Percentiles rank a stretch among this genome's conserved stretches.
These are phyloP conservation scores for Eutypa lata DNA, from an alignment of 2,329 filamentous ascomycete genomes.

Conservation along the genomic window DNA sequence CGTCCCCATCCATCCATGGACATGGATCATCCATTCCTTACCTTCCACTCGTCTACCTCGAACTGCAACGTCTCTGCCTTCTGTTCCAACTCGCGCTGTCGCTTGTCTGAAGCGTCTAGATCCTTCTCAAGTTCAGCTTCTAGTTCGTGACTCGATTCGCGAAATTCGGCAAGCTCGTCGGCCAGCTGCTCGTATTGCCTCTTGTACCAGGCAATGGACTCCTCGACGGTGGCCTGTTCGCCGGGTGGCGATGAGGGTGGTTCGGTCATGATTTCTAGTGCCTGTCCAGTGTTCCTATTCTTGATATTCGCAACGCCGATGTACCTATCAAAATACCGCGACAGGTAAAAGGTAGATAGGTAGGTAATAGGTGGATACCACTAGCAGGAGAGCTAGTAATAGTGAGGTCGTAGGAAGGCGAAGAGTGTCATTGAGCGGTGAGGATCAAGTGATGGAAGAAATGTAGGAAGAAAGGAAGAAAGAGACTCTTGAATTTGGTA, in stretches of 20 bases:
- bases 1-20: background rate
- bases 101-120: conserved; percentile 90
- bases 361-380: background rate
- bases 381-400: background rate
- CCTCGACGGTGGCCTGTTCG: conserved; percentile 57
- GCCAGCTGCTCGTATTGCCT: conserved; percentile 91
- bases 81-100: conserved; percentile 79
- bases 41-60: conserved; percentile 98
- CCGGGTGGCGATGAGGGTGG: conserved; percentile 61
- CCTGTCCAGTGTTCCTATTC: background rate
- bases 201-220: conserved; percentile 93
- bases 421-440: background rate
- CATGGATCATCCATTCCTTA: conserved; percentile 38
- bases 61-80: conserved; percentile 82
- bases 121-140: conserved; percentile 95
- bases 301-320: background rate
- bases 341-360: background rate
- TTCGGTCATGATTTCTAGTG: conserved; percentile 47
- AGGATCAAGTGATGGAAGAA: background rate
- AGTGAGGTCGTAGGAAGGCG: background rate
- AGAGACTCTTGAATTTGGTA: background rate
- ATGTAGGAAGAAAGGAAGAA: background rate
- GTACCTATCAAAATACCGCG: background rate
- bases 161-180: conserved; percentile 87
- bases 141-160: conserved; percentile 87